Conservation (phyloP, 176 grass and related monocot genomes). For the Triticum monococcum region DNA sequence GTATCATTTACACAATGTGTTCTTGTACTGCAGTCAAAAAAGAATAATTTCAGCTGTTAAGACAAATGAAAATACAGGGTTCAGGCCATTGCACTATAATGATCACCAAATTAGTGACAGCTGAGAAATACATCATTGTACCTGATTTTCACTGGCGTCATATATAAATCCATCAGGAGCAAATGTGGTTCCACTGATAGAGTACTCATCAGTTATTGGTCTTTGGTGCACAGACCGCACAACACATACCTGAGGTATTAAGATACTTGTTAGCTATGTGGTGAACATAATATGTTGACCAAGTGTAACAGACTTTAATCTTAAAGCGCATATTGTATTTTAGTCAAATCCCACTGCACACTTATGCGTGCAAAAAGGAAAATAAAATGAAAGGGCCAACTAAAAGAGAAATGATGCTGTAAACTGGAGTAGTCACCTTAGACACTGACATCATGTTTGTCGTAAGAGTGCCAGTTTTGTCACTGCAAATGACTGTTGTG, state of each 20-base stretch:
- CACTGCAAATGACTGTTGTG: slow-evolving; percentile 97
- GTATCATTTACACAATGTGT: neutral
- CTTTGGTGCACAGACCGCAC: slow-evolving; percentile 81
- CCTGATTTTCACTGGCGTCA: slow-evolving; percentile 75
- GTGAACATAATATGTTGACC: neutral
- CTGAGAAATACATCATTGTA: slow-evolving; percentile 28
- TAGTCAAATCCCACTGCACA: neutral
- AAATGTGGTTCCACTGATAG: slow-evolving; percentile 93
- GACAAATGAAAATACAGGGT: neutral
- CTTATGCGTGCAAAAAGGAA: slow-evolving; percentile 14
- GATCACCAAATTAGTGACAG: slow-evolving; percentile 10
- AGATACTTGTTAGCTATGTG: slow-evolving; percentile 2
- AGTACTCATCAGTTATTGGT: slow-evolving; percentile 83
- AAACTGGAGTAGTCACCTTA: slow-evolving; percentile 60
- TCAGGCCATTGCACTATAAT: slow-evolving; percentile 25
- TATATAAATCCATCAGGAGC: slow-evolving; percentile 94
- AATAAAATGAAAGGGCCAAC: slow-evolving; percentile 19
- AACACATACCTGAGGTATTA: slow-evolving; percentile 73
- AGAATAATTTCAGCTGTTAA: slow-evolving; percentile 11
- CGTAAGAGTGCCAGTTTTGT: slow-evolving; percentile 97
- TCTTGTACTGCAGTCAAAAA: neutral
- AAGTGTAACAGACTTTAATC: neutral
- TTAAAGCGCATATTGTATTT: neutral
- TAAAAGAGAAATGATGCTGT: slow-evolving; percentile 13
- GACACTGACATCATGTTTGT: slow-evolving; percentile 99